Conservation (phyloP, 768 basidiomycete species). For the Royoungia palumana region DNA sequence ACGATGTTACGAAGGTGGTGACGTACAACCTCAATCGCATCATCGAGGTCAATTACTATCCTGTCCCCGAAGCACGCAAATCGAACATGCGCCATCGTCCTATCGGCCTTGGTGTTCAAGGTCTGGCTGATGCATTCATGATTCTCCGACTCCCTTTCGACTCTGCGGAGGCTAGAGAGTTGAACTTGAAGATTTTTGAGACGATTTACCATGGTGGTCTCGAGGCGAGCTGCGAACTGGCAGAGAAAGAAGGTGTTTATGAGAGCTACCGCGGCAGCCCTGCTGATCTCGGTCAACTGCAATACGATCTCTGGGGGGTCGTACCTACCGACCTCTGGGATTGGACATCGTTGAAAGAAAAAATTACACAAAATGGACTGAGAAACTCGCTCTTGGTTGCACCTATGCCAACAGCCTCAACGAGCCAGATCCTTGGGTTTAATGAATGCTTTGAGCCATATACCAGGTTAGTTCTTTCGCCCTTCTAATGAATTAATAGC, state of each 20-base stretch:
- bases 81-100: slow-evolving; percentile 98
- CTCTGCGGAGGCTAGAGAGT: slow-evolving; percentile 74
- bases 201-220: slow-evolving; percentile 96
- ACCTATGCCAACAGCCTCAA: slow-evolving; percentile 99
- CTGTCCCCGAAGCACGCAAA: slow-evolving; percentile 82
- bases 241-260: slow-evolving; percentile 75
- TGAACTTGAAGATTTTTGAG: slow-evolving; percentile 97
- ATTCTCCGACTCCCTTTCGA: slow-evolving; percentile 95
- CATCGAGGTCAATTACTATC: slow-evolving; percentile 96
- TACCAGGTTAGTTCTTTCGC: slow-evolving; percentile 60
- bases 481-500: background rate
- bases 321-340: slow-evolving; percentile 92
- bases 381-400: slow-evolving; percentile 88
- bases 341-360: slow-evolving; percentile 83
- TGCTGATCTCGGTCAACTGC: slow-evolving; percentile 81
- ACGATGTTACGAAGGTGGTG: slow-evolving; percentile 92
- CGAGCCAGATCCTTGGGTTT: slow-evolving; percentile 95
- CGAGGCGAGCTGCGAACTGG: slow-evolving; percentile 88
- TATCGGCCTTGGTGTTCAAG: slow-evolving; percentile 96
- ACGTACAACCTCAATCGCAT: slow-evolving; percentile 90
- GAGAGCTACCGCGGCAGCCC: slow-evolving; percentile 90
- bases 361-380: slow-evolving; percentile 76
- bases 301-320: slow-evolving; percentile 94
- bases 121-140: slow-evolving; percentile 98
- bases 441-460: slow-evolving; percentile 99